A percentile compares a stretch with the other conserved stretches of the same genome.
Conservation (phyloP, 2,329 filamentous ascomycete species). For the Trichoderma guizhouense region DNA sequence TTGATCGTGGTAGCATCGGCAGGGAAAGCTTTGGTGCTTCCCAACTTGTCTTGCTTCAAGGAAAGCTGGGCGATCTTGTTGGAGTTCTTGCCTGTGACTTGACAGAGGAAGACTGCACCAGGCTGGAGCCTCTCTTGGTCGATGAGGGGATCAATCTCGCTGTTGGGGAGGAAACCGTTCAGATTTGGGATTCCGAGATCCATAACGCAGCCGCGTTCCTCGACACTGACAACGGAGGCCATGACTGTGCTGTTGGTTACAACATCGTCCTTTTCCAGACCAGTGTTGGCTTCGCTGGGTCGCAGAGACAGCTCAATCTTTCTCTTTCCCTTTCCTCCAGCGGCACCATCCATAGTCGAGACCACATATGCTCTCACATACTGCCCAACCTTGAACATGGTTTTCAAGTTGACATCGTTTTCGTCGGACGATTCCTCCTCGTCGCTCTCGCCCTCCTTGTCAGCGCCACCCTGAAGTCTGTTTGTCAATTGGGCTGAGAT, state of each 20-base stretch:
- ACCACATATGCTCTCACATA: constrained; percentile 82
- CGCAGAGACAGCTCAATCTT: constrained; percentile 85
- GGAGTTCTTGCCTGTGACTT: constrained; percentile 70
- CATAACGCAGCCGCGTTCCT: constrained; percentile 94
- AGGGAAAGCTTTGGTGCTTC: constrained; percentile 63
- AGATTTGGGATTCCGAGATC: constrained; percentile 74
- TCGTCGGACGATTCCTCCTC: constrained; percentile 46
- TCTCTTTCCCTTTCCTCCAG: constrained; percentile 63
- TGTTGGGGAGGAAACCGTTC: constrained; percentile 80
- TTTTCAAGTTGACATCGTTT: constrained; percentile 66
- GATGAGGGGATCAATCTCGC: constrained; percentile 68
- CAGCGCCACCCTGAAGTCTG: constrained; percentile 67
- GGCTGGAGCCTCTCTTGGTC: constrained; percentile 69
- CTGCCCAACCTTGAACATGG: constrained; percentile 78
- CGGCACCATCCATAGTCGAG: constrained; percentile 68
- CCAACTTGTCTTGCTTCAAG: constrained; percentile 66
- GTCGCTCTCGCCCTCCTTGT: constrained; percentile 51
- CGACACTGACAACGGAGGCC: constrained; percentile 84
- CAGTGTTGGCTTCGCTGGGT: constrained; percentile 73
- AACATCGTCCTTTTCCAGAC: constrained; percentile 68
- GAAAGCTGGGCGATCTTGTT: constrained; percentile 86
- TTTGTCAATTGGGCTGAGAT: constrained; percentile 77
- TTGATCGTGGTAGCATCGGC: constrained; percentile 81
- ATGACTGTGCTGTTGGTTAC: constrained; percentile 76
- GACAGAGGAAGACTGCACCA: constrained; percentile 80